Evolutionary conservation across 2,329 filamentous ascomycete species (phyloP), one percentile per base, ranked within the genome.

Genomic region (Westerdykella ornata): DNA sequence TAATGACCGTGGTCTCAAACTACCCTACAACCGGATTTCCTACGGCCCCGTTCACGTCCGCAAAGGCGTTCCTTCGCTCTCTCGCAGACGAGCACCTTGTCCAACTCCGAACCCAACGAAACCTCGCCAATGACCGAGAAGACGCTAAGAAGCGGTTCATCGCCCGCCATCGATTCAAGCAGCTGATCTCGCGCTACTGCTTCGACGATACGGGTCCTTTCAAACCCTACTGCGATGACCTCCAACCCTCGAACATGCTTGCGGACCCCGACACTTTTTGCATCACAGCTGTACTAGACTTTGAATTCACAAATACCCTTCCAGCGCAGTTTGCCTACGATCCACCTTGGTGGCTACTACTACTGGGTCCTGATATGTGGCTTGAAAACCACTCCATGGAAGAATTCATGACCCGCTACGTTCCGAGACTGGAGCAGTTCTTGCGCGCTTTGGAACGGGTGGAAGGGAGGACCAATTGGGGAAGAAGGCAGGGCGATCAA

Each of bases 231-330:
- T 69, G 64, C 43, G 63, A 69, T 42, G 66, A 70, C 45, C 35
- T 72, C 15, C 59, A 56, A 20, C 63, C 65, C 4, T 15, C 51
- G 15, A 70, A 72, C 43, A 66, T 72, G 49, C 62, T 71, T 19
- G 48, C 59, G 11, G 52, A 72, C 37, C 62, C 57, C 8, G 43
- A 57, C 4, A 69, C 59, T 18, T 47, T 66, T 2, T 47, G 46
- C 5, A 65, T 71, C 32, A 67, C 53, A 0, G 67, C 64, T 1
- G 49, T 69, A 14, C 44, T 71, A 31, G 68, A 72, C 42, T 54
- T 62, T 16, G 68, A 70, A 49, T 71, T 68, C 35, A 68, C 67
- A 34, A 68, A 72, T 44, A 49, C 52, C 37, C 63, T 68, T 61
- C 68, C 68, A 1, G 52, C 57, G 2, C 63, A 70, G 44, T 70